Evolutionary conservation across 2,329 filamentous ascomycete species (phyloP), one percentile per base, ranked within the genome.

Genomic region (Niveomyces coronatus): DNA sequence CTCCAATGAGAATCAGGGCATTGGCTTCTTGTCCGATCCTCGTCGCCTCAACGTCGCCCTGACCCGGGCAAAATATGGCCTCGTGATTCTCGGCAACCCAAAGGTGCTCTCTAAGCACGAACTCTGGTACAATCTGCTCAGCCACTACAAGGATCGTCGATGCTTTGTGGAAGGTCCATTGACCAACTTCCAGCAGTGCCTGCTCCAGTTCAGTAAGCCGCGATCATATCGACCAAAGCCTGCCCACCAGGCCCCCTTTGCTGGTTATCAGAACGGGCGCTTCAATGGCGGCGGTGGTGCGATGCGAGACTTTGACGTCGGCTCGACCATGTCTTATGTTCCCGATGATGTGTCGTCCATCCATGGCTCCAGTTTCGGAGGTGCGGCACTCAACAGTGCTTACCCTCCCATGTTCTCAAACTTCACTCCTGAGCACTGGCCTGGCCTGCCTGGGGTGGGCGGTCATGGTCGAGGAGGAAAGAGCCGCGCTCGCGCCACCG

Each of bases 101-200:
- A 96, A 96, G 65, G 88, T 98, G 26, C 67, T 98, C 30, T 91
- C 88, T 28, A 98, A 98, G 69, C 91, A 98, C 57, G 91, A 94
- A 45, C 71, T 98, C 27, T 98, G 91, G 91, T 91, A 98, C 58
- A 88, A 88, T 53, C 75, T 98, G 18, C 70, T 98, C 24, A 73
- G 89, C 27, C 91, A 98, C 60, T 98, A 95, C 73, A 96, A 96
- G 68, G 88, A 96, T 57, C 80, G 79, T 50, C 93, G 94, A 53
- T 96, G 89, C 57, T 76, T 98, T 10, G 91, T 98, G 5, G 91
- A 98, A 58, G 91, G 91, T 0, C 89, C 91, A 15, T 68, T 98
- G 46, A 91, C 83, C 45, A 98, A 98, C 56, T 70, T 98, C n/a
- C 91, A 96, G 60, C 83, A 87, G 18, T 95, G 88, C 10, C 72